Conservation (phyloP, 495 filamentous ascomycete genomes). For the Aspergillus haitiensis region DNA sequence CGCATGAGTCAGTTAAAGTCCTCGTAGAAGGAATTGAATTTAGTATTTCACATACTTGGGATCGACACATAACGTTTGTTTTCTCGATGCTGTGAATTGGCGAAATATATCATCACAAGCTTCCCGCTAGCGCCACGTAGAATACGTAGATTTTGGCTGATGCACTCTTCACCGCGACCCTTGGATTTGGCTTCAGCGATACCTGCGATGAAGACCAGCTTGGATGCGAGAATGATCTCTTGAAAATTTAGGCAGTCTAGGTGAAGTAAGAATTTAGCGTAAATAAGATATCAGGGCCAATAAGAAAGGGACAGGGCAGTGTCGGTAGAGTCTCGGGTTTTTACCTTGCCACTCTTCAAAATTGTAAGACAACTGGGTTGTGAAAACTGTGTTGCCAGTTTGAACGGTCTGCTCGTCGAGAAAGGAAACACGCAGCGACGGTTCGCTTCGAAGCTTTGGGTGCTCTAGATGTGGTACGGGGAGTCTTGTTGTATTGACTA, state of each 20-base stretch:
- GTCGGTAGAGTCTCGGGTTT: neutral
- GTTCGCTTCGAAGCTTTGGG: conserved; percentile 38
- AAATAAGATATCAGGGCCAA: no score
- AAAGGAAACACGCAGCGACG: conserved; percentile 44
- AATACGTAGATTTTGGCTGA: conserved; percentile 50
- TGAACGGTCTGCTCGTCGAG: conserved; percentile 50
- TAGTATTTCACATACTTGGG: conserved; percentile 33
- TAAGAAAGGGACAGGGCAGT: neutral
- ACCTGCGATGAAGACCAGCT: conserved; percentile 44
- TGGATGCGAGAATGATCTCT: conserved; percentile 44
- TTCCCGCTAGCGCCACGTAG: conserved; percentile 40
- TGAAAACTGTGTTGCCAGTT: conserved; percentile 42
- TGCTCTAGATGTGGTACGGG: conserved; percentile 50
- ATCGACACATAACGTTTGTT: conserved; percentile 48
- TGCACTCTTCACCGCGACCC: conserved; percentile 50
- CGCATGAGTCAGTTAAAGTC: no score
- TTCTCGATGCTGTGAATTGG: conserved; percentile 46
- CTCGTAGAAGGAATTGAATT: no score
- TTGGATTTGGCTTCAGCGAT: conserved; percentile 51
- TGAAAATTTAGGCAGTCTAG: conserved; percentile 47
- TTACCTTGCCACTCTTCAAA: conserved; percentile 49
- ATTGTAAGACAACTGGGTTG: conserved; percentile 46
- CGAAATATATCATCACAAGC: conserved; percentile 45
- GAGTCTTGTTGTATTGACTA: conserved; percentile 44
- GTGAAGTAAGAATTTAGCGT: neutral